phyloP scores from a whole-genome alignment of 1,284 basidiomycete species.

The Leccinum colubrinum region DNA sequence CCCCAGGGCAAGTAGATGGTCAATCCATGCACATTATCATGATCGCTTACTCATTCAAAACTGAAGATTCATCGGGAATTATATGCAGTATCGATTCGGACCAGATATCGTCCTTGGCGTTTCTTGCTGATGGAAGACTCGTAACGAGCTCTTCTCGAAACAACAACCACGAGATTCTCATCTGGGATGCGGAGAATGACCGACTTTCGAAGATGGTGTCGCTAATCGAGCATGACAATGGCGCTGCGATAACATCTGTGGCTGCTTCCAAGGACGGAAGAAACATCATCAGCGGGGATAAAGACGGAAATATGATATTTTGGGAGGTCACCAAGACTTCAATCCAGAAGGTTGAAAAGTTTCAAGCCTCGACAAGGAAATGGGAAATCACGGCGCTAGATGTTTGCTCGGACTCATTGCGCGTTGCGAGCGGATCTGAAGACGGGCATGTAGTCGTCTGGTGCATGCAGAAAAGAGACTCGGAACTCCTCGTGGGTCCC shows the following conservation, averaged over 20 bases:
- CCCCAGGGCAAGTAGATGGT: not conserved
- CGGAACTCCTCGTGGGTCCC: not conserved
- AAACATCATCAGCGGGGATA: not conserved
- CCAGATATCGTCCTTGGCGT: not conserved
- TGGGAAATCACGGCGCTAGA: slow-evolving; percentile 4
- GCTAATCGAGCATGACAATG: not conserved
- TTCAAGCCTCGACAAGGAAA: not conserved
- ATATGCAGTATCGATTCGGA: not conserved
- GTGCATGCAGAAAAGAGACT: not conserved
- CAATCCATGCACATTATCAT: not conserved
- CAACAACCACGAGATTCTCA: not conserved
- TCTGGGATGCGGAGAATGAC: not conserved
- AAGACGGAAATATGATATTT: not conserved
- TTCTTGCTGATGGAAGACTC: not conserved
- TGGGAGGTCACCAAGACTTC: not conserved
- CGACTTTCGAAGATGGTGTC: not conserved
- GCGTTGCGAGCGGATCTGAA: slow-evolving; percentile 2
- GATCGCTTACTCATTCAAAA: not conserved
- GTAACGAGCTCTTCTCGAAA: not conserved
- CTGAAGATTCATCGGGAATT: not conserved
- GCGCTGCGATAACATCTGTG: not conserved
- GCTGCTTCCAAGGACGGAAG: not conserved
- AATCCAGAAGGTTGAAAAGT: not conserved
- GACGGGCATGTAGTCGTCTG: slow-evolving; percentile 22
- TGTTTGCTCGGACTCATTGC: slow-evolving; percentile 6